Percentiles rank a stretch among this genome's conserved stretches.
Conservation (phyloP, 768 basidiomycete species). For the Boletellus sp. region DNA sequence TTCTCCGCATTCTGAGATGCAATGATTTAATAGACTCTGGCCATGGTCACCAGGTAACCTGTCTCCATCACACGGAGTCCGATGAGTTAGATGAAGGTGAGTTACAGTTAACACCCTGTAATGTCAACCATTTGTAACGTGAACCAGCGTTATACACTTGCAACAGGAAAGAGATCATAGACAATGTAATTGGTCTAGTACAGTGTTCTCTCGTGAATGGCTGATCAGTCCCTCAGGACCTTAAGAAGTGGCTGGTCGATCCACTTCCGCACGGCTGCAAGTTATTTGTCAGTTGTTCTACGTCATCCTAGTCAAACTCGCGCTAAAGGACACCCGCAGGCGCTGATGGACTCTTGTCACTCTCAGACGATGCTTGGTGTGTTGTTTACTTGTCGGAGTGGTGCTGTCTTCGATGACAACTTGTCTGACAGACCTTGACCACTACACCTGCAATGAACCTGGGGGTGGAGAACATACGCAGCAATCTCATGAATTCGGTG, state of each 20-base stretch:
- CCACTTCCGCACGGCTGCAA: constrained; percentile 27
- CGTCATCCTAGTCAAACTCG: neutral
- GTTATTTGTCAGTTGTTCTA: constrained; percentile 23
- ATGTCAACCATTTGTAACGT: neutral
- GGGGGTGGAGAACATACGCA: neutral
- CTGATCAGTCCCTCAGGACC: constrained; percentile 11
- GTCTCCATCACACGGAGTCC: constrained; percentile 41
- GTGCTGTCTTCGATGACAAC: neutral
- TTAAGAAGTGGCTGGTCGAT: constrained; percentile 22
- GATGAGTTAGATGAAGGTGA: constrained; percentile 55
- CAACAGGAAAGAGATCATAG: constrained; percentile 14
- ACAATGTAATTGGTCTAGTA: constrained; percentile 18
- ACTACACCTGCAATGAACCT: constrained; percentile 25
- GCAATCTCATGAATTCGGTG: neutral
- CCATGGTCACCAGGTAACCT: constrained; percentile 45
- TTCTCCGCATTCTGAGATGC: neutral
- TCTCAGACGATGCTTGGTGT: constrained; percentile 29
- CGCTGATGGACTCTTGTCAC: constrained; percentile 29
- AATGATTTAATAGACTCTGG: constrained; percentile 42
- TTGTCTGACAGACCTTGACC: constrained; percentile 23
- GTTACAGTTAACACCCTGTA: neutral
- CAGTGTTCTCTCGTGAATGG: constrained; percentile 34
- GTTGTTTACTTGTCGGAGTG: neutral
- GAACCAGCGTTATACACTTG: constrained; percentile 10
- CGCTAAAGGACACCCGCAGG: constrained; percentile 11